Percentiles rank a stretch among this genome's conserved stretches.
These are phyloP conservation scores for Fusarium mundagurra DNA, from an alignment of 2,329 filamentous ascomycete genomes.

Conservation along the genomic window DNA sequence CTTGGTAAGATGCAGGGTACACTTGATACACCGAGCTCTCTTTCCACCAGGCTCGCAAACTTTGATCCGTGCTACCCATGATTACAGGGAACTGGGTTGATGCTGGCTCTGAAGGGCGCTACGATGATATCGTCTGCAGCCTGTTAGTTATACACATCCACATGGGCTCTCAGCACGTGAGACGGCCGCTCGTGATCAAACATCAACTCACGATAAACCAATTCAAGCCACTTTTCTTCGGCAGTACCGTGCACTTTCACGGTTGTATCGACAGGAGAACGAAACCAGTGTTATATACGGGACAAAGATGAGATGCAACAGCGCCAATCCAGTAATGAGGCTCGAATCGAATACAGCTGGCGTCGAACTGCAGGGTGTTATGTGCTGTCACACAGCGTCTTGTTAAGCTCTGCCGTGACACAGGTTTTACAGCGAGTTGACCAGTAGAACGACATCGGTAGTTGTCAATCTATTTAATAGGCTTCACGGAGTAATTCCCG, in stretches of 20 bases:
- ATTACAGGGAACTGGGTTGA: background rate
- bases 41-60: constrained; percentile 64
- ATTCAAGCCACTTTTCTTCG: background rate
- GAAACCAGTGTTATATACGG: background rate
- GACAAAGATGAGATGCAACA: background rate
- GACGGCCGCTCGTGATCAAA: constrained; percentile 7
- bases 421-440: constrained; percentile 2
- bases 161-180: constrained; percentile 11
- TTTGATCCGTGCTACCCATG: constrained; percentile 41
- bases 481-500: constrained; percentile 43
- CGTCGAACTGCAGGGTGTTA: constrained; percentile 10
- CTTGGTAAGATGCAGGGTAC: constrained; percentile 70
- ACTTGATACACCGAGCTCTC: constrained; percentile 69
- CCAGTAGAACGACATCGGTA: background rate
- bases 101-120: background rate
- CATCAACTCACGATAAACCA: constrained; percentile 18
- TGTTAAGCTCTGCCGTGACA: background rate
- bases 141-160: constrained; percentile 1
- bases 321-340: background rate
- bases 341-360: background rate
- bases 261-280: background rate
- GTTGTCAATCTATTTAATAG: constrained; percentile 31
- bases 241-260: background rate
- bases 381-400: background rate
- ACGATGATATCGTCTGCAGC: background rate